Evolutionary conservation across 2,329 filamentous ascomycete genomes (phyloP).

Genomic region (Verticillium nonalfalfae): DNA sequence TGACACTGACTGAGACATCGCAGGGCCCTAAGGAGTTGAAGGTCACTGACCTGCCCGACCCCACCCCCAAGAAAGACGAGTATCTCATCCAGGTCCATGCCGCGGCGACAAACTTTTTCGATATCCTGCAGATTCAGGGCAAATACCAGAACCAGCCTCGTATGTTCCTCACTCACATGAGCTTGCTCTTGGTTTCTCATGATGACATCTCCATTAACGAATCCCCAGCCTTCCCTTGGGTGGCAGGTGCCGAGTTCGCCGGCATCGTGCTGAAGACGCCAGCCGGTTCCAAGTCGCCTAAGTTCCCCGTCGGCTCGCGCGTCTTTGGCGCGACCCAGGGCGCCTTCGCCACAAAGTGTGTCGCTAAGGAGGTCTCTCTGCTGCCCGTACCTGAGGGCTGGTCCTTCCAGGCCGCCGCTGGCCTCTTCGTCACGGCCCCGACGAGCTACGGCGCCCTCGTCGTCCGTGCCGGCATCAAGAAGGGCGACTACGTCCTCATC

Average conservation of each 20-base stretch:
- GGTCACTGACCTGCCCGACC: constrained; percentile 69
- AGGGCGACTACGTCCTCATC: constrained; percentile 80
- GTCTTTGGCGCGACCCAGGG: constrained; percentile 87
- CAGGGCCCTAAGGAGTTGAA: constrained; percentile 74
- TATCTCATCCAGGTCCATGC: constrained; percentile 87
- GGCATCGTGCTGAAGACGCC: constrained; percentile 69
- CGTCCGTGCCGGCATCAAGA: constrained; percentile 66
- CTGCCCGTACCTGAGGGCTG: constrained; percentile 73
- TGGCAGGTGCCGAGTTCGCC: constrained; percentile 81
- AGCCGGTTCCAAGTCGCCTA: constrained; percentile 37
- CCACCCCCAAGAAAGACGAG: constrained; percentile 62
- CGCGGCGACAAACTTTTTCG: constrained; percentile 92
- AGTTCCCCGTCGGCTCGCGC: constrained; percentile 70
- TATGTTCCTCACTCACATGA: constrained; percentile 14
- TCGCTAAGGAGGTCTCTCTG: constrained; percentile 59
- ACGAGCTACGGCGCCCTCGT: constrained; percentile 85
- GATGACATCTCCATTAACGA: background rate
- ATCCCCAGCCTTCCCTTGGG: constrained; percentile 65
- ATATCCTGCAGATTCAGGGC: constrained; percentile 88
- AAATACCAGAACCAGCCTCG: constrained; percentile 91
- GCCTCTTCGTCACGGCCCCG: constrained; percentile 85
- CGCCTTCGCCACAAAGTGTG: constrained; percentile 73
- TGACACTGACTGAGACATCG: background rate
- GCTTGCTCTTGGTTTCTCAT: too few relatives aligned
- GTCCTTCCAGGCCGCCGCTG: constrained; percentile 79